Conservation (phyloP, 177 flowering plant species). For the Vitis hybrid region DNA sequence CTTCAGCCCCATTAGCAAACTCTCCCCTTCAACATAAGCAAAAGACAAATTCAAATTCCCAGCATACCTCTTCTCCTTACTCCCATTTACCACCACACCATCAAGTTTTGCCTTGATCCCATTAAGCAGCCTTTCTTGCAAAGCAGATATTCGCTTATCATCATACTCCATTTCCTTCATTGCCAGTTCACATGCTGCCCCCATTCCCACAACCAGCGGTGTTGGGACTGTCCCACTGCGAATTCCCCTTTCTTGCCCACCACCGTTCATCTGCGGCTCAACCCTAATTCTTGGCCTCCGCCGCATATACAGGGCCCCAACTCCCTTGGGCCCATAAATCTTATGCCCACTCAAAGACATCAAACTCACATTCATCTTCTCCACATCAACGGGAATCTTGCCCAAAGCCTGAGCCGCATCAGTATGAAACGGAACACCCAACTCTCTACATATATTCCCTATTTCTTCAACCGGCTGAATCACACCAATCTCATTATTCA, state of each 20-base stretch:
- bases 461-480: conserved; percentile 92
- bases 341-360: conserved; percentile 96
- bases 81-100: conserved; percentile 86
- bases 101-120: conserved; percentile 70
- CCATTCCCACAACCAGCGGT: conserved; percentile 86
- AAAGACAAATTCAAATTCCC: conserved; percentile 92
- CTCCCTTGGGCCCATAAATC: conserved; percentile 91
- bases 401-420: conserved; percentile 97
- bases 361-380: conserved; percentile 82
- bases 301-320: conserved; percentile 86
- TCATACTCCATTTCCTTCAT: conserved; percentile 89
- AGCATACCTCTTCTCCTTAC: conserved; percentile 67
- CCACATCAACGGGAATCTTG: conserved; percentile 82
- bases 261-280: conserved; percentile 95
- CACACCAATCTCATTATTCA: conserved; percentile 96
- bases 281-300: conserved; percentile 80
- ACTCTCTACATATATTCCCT: conserved; percentile 74
- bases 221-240: conserved; percentile 97
- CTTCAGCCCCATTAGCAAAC: conserved; percentile 96
- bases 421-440: conserved; percentile 67
- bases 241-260: conserved; percentile 94
- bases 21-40: conserved; percentile 97
- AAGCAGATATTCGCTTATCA: conserved; percentile 45
- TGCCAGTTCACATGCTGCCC: conserved; percentile 89
- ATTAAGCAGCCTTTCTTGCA: conserved; percentile 73